Evolutionary conservation across 768 basidiomycete species (phyloP), one percentile per base, ranked within the genome.

Genomic region (Hemileccinum impolitum): DNA sequence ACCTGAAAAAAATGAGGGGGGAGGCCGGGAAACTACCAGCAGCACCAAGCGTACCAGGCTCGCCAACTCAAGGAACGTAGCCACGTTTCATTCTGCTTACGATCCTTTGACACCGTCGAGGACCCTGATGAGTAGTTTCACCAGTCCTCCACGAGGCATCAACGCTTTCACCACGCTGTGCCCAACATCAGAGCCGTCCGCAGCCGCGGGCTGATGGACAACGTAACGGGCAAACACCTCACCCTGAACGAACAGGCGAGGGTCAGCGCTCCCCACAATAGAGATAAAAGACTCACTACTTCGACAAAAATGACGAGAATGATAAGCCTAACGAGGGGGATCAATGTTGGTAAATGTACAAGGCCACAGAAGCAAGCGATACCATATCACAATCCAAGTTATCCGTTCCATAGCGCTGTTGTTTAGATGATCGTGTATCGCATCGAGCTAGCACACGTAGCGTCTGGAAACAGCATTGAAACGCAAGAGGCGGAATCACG

Each of bases 391-490:
- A 53, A 85, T 81, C 82, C 82, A 82, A 3, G 94, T 96, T 60
- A 95, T 93, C 21, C 91, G 78, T 50, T 89, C 86, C 87, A 94
- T 94, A 11, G 89, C 90, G 41, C 77, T 81, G 53, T 88, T 87
- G 60, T 95, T 95, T 45, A 96, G 68, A 60, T 95, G 92, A 56
- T 95, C 91, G 58, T 96, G 94, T 55, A 96, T 94, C 38, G 88
- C 87, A 56, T 91, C 89, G 52, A 94, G 75, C 90, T 94, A 51
- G n/a, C 47, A 23, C 43, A 43, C 46, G 30, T 26, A 42, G 30
- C 40, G 5, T 45, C 50, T 42, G 21, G 21, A 39, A 26, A 34
- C 35, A n/a, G 10, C 36, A 14, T 15, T n/a, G 3, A n/a, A 39
- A 50, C 14, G 12, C 6, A 32, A 23, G 13, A 18, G 47, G 31